Base-by-base conservation (phyloP, 2,329 filamentous ascomycete genomes). In the Lachnellula occidentalis region DNA sequence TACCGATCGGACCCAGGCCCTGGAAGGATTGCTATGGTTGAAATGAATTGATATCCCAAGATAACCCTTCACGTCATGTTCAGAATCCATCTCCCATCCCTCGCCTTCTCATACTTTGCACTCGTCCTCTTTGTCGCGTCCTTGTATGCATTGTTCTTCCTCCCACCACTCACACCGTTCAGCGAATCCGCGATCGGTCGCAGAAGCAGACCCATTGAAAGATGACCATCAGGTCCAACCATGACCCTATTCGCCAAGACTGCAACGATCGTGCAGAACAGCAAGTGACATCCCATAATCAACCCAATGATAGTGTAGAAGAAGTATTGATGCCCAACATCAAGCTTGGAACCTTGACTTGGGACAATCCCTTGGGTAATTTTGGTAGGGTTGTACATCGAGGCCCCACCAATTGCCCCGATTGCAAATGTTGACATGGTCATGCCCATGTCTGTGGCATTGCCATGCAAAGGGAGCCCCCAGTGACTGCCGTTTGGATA, bases 281-380 rank as follows among this genome's bases (percentile, higher is more conserved):
- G 3, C 12, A 64, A 48, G 47, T 68, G 65, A 24, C 55, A 61
- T 1, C 49, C 48, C 8, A 46, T 51, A 3, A 67, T 61, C 7
- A 67, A 22, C 3, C 54, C 56, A 45, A 76, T 63, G 22, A 66
- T 67, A 8, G 76, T 61, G 49, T 75, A 75, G 1, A 75, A 73
- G 57, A 73, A 76, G 54, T 74, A 72, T 0, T 70, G 72, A 61
- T 77, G 76, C 0, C 70, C 72, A 24, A 76, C 64, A 34, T 71
- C 67, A 5, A 69, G 57, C 1, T 45, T 17, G 2, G 55, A 48
- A 1, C 66, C 66, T 45, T 54, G 42, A 4, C 19, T 45, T 0
- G 66, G 66, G 1, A 59, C 60, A 3, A 11, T 22, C 0, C 65
- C 65, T 0, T 1, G 3, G 11, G 61, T 60, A 0, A 14, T 41